Percentiles rank a stretch among this genome's conserved stretches.
Conservation (phyloP, 257 asterid genomes). For the Paraleonurus japonicus region DNA sequence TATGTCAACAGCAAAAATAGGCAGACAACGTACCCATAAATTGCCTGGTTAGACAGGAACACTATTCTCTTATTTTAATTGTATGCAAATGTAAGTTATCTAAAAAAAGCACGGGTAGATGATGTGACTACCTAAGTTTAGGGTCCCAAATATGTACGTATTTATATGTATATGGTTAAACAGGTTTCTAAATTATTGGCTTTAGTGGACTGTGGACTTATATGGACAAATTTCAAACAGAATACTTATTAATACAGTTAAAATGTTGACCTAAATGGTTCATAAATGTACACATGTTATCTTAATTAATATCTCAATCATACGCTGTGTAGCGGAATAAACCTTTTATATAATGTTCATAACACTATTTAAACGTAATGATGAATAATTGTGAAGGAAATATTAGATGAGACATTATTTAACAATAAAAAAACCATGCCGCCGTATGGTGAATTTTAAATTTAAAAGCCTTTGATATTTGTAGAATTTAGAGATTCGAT, state of each 20-base stretch:
- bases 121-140: constrained; percentile 25
- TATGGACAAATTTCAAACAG: constrained; percentile 1
- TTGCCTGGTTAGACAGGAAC: neutral
- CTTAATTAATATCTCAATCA: too few relatives aligned
- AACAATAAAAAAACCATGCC: neutral
- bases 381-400: too few relatives aligned
- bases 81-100: neutral
- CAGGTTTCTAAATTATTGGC: neutral
- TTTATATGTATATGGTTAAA: neutral
- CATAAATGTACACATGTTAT: neutral
- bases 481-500: neutral
- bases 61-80: neutral
- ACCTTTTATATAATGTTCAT: too few relatives aligned
- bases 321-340: too few relatives aligned
- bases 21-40: constrained; percentile 17
- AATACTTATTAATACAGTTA: neutral
- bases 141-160: neutral
- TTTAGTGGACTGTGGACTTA: neutral
- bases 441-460: neutral
- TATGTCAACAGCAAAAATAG: constrained; percentile 2
- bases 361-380: too few relatives aligned
- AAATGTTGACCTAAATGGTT: constrained; percentile 13
- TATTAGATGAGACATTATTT: neutral
- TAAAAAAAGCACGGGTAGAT: neutral
- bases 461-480: neutral